Conservation (phyloP, 257 asterid genomes). For the Handroanthus guayacan region DNA sequence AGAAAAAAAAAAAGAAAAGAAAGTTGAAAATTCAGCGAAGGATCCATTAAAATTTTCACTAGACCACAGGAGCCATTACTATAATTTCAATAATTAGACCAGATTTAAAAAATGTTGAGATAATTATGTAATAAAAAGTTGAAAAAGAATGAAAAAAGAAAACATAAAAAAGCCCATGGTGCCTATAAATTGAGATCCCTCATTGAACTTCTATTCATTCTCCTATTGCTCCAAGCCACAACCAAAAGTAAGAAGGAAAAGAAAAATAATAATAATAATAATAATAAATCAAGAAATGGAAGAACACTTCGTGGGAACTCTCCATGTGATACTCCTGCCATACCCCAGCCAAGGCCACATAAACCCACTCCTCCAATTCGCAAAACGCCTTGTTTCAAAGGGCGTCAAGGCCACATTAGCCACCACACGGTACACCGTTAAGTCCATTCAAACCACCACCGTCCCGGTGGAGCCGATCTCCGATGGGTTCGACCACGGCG, state of each 20-base stretch:
- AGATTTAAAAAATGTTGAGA: too few species aligned
- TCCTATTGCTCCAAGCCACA: background rate
- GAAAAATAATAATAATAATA: too few species aligned
- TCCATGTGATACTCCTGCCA: slow-evolving; percentile 63
- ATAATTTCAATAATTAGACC: too few species aligned
- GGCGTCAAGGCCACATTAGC: slow-evolving; percentile 66
- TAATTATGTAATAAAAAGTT: too few species aligned
- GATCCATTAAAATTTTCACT: too few species aligned
- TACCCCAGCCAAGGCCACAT: slow-evolving; percentile 87
- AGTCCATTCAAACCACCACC: slow-evolving; percentile 44
- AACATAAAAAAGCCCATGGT: background rate
- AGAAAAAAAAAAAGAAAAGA: too few species aligned
- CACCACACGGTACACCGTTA: slow-evolving; percentile 56
- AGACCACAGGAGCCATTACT: too few species aligned
- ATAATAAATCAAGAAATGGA: slow-evolving; percentile 36
- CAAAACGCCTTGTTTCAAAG: slow-evolving; percentile 68
- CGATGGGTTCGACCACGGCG: slow-evolving; percentile 64
- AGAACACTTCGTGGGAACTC: background rate
- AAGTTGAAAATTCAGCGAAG: too few species aligned
- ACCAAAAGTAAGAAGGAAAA: background rate
- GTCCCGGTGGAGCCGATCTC: slow-evolving; percentile 58
- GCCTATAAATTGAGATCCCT: slow-evolving; percentile 27
- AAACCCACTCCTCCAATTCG: slow-evolving; percentile 79
- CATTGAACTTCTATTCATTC: background rate
- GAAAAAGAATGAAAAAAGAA: background rate